Base-by-base conservation (phyloP, 225 moss, liverwort and hornwort species). In the Polytrichum commune region DNA sequence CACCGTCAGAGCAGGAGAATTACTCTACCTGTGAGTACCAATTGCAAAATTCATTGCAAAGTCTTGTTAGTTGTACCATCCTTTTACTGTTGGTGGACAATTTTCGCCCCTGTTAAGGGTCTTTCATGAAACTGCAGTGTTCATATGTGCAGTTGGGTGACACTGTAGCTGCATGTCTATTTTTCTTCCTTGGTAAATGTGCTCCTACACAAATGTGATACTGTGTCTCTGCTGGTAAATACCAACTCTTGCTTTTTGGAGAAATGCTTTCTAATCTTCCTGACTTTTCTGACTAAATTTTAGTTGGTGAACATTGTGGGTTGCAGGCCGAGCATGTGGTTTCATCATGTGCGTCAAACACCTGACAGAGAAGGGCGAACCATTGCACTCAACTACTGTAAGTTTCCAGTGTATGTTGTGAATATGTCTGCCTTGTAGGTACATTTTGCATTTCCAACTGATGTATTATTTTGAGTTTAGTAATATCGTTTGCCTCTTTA, bases 291-390 rank as follows among this genome's bases (percentile, higher is more conserved):
- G 46, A 16, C 3, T 46, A 46, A 16, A 46, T 46, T 46, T 46
- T 28, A 13, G 53, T 68, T 65, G 76, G 55, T 61, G 60, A 33
- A 61, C 56, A 9, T 70, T 56, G 54, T 28, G 60, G 6, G 46
- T 29, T 30, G 19, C 83, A 93, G 96, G 73, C 97, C 97, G 29
- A 91, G 92, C 79, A 86, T 94, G 92, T 97, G 97, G 97, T 97
- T 97, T 76, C 97, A 97, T 84, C 94, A 91, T 81, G 95, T 96
- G 65, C 85, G 86, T 29, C 95, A 93, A 75, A 86, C 81, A 8
- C 82, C 93, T 7, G 94, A 92, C 75, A n/a, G 10, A 5, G 89
- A 97, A 78, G 94, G 91, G 54, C 89, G 92, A 30, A 88, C 97
- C 19, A 78, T 97, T 82, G 97, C 94, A 75, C 76, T 97, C 2